Base-by-base conservation (phyloP, 768 basidiomycete genomes). In the Arthromyces matolae region DNA sequence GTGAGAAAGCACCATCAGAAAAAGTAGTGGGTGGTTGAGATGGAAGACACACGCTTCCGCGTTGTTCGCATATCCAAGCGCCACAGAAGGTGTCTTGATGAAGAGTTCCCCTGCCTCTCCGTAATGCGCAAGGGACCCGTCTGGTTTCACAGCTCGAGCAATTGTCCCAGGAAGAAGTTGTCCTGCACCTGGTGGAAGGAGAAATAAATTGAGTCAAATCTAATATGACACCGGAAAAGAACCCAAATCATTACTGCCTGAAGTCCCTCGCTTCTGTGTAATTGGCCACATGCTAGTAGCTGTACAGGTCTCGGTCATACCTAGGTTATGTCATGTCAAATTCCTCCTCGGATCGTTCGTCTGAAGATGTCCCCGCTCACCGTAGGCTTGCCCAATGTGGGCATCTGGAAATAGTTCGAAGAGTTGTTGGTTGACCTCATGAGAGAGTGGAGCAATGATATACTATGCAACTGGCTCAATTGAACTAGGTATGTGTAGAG, bases 221-320 rank as follows among this genome's bases (percentile, higher is more conserved):
- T 35, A 34, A 24, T 14, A 31, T 16, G 33, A 24, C 40, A 20
- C 34, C 23, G 10, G n/a, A 50, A 3, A 13, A 29, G 14, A 8
- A 5, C 12, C 7, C 18, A 28, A 9, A 27, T 34, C 14, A 64
- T 51, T 53, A 71, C 81, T 72, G 20, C 84, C 85, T 3, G 76
- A 73, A 3, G 71, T 64, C 5, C 80, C 81, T 18, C 78, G 61
- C 48, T 74, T 77, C 25, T 65, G 57, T 3, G 71, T 68, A 5
- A 76, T 65, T 13, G 77, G 64, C 62, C 75, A 77, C 66, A 80
- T 73, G 12, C 71, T 61, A 6, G 76, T 69, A 7, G 76, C 71
- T 0, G 81, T 80, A 47, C 73, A 72, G 0, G 78, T 72, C 58
- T 88, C 86, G 0, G 86, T 87, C 78, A 84, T 76, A 4, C 85